Conservation (phyloP, 2,329 filamentous ascomycete genomes). For the Verticillium zaregamsianum region DNA sequence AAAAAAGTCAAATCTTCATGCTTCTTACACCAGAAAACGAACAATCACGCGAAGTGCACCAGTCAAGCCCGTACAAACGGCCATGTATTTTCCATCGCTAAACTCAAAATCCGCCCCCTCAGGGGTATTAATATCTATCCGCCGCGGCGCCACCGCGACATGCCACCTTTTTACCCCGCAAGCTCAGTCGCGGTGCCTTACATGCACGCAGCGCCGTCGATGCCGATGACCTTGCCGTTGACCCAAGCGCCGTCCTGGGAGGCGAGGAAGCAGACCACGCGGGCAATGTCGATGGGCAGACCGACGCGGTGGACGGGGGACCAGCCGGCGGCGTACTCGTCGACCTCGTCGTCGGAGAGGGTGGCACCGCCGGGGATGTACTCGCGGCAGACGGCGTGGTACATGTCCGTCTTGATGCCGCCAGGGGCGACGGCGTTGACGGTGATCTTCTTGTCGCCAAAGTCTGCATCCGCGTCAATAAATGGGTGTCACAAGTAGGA, state of each 20-base stretch:
- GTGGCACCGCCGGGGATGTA: constrained; percentile 56
- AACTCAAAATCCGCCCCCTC: not conserved
- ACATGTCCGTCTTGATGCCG: constrained; percentile 67
- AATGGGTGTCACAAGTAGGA: no score
- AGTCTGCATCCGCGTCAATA: constrained; percentile 36
- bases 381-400: constrained; percentile 60
- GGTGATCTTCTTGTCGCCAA: constrained; percentile 62
- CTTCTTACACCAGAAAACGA: no score
- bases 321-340: constrained; percentile 39
- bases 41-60: no score
- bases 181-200: not conserved
- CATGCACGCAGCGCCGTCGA: constrained; percentile 15
- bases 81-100: not conserved
- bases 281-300: constrained; percentile 64
- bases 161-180: not conserved
- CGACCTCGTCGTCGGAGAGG: constrained; percentile 53
- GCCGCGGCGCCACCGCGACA: no score
- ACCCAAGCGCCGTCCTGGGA: constrained; percentile 43
- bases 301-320: constrained; percentile 62
- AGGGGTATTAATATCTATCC: not conserved
- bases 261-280: constrained; percentile 54
- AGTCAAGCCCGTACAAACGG: not conserved
- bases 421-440: constrained; percentile 65
- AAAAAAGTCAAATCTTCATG: no score
- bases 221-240: constrained; percentile 33